Percentiles rank a stretch among this genome's conserved stretches.
These are phyloP conservation scores for Neonectria magnoliae DNA, from an alignment of 2,329 filamentous ascomycete genomes.

Conservation along the genomic window DNA sequence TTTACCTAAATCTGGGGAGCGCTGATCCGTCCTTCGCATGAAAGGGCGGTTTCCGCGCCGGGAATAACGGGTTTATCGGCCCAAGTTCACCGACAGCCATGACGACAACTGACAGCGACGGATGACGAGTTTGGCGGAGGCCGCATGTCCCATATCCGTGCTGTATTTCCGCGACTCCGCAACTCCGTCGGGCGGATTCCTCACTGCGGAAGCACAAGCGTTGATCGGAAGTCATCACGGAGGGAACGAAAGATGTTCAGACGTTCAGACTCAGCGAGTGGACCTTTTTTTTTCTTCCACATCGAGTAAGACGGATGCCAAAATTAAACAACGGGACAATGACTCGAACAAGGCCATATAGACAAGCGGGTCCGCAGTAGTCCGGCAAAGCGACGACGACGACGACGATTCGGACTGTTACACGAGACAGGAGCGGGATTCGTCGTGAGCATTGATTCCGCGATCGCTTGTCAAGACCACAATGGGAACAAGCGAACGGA, in stretches of 20 bases:
- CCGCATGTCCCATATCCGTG: not conserved
- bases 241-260: not conserved
- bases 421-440: not conserved
- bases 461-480: constrained; percentile 2
- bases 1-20: not conserved
- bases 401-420: not conserved
- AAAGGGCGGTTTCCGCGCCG: not conserved
- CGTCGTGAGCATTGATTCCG: not conserved
- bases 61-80: not conserved
- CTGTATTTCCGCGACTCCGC: not conserved
- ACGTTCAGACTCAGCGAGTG: not conserved
- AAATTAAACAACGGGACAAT: not conserved
- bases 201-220: not conserved
- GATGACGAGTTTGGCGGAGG: not conserved
- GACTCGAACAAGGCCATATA: not conserved
- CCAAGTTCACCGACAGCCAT: not conserved
- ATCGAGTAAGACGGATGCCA: not conserved
- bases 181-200: not conserved
- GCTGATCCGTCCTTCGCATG: not conserved
- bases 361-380: not conserved
- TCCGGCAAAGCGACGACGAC: not conserved
- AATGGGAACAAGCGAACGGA: not conserved
- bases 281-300: not conserved
- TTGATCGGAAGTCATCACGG: not conserved
- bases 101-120: not conserved